Base-by-base conservation (phyloP, 1,284 basidiomycete species). In the Naganishia sp. region DNA sequence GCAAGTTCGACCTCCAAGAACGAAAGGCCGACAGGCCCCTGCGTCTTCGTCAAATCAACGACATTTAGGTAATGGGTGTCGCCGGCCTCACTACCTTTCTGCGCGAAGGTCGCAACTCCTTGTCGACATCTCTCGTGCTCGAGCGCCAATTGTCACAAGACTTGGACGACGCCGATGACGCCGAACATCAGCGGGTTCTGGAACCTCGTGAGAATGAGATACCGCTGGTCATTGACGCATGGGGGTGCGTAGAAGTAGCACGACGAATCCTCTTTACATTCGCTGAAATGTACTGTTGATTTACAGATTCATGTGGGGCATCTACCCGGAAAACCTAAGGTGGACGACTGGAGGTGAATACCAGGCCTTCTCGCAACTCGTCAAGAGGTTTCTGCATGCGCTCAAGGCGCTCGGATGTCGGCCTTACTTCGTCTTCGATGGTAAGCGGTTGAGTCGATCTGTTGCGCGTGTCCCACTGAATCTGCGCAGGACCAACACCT, bases 271-370 rank as follows among this genome's bases (percentile, higher is more conserved):
- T 18, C n/a, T 16, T 6, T 46, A 18, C 45, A 15, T n/a, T 15
- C 23, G n/a, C 45, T 50, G 55, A 36, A 28, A 15, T 28, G 28
- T 5, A 28, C 28, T 3, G 43, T 15, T 2, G 9, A 13, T 25
- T 15, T 57, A 10, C 73, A 94, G 91, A 36, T 88, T 94, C 77
- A 88, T 94, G 70, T 93, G 87, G 76, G 83, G 86, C 69, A 72
- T 93, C 15, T 84, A 89, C 70, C 80, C 84, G 48, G 83, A 84
- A 68, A 83, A 82, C 63, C 79, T 92, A 46, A 87, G 89, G 4
- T 93, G 90, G 90, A 87, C 90, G 0, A 90, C 90, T 68, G 92
- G 92, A 3, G 92, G 92, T 46, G 90, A 94, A 77, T 91, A 91
- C 73, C 75, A 80, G 2, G 81, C 83, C 43, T 88, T 91, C 72